phyloP scores from a whole-genome alignment of 108 stramenopile species.

The Nannochloropsis salina region DNA sequence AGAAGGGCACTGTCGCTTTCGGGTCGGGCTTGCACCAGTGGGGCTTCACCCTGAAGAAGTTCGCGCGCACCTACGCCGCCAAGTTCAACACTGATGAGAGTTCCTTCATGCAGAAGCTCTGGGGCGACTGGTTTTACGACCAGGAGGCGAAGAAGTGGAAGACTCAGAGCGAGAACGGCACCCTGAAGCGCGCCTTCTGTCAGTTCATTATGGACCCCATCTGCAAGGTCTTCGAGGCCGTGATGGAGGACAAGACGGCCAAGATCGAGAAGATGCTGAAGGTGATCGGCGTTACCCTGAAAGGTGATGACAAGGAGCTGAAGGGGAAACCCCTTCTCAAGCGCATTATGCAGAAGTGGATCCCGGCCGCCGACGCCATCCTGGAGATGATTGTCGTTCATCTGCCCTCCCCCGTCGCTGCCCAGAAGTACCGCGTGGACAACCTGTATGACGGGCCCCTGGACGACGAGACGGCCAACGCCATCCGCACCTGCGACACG shows the following conservation, averaged over 20 bases:
- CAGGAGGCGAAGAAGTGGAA: slow-evolving; percentile 85
- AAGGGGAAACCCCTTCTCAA: slow-evolving; percentile 94
- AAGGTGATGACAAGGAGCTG: slow-evolving; percentile 89
- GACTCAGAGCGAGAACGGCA: slow-evolving; percentile 59
- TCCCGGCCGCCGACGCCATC: slow-evolving; percentile 97
- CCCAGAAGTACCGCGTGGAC: slow-evolving; percentile 96
- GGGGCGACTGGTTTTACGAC: slow-evolving; percentile 92
- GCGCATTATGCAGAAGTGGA: slow-evolving; percentile 99
- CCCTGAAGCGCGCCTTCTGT: slow-evolving; percentile 93
- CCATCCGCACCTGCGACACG: slow-evolving; percentile 98
- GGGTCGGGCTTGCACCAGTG: slow-evolving; percentile 99
- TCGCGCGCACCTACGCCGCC: slow-evolving; percentile 94
- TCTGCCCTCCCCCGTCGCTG: slow-evolving; percentile 91
- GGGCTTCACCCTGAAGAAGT: slow-evolving; percentile 99
- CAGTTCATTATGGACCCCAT: slow-evolving; percentile 99
- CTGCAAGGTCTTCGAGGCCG: slow-evolving; percentile 94
- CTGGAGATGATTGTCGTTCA: slow-evolving; percentile 99
- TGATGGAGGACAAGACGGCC: slow-evolving; percentile 93
- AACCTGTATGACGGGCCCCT: slow-evolving; percentile 97
- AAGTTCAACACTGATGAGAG: slow-evolving; percentile 95
- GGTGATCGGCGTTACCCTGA: slow-evolving; percentile 95
- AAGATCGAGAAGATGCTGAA: slow-evolving; percentile 99
- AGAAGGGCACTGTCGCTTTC: slow-evolving; percentile 97
- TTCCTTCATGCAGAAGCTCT: slow-evolving; percentile 98
- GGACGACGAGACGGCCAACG: slow-evolving; percentile 90